Conservation (phyloP, 306 rosid species). For the cucumber (Cucumis sativus) region DNA sequence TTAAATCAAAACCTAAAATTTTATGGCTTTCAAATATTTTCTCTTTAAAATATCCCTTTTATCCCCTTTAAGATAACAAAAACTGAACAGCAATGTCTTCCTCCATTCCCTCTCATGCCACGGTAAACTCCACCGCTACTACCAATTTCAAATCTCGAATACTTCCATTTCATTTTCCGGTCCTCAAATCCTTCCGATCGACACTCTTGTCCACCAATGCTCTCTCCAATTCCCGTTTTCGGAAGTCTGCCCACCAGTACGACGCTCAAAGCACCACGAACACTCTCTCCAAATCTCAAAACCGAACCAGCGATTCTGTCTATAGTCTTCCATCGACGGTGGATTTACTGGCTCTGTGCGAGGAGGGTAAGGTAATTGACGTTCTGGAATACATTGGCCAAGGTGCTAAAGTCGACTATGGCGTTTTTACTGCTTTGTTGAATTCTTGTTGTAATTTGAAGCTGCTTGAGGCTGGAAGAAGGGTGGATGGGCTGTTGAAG, state of each 20-base stretch:
- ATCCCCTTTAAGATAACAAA: background rate
- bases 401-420: slow-evolving; percentile 52
- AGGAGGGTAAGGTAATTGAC: slow-evolving; percentile 47
- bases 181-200: slow-evolving; percentile 1
- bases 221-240: slow-evolving; percentile 15
- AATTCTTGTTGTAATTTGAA: slow-evolving; percentile 33
- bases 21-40: too few species aligned
- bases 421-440: slow-evolving; percentile 36
- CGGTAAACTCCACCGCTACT: slow-evolving; percentile 16
- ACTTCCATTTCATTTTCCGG: slow-evolving; percentile 1
- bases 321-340: slow-evolving; percentile 10
- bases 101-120: slow-evolving; percentile 17
- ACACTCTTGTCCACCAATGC: slow-evolving; percentile 20
- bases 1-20: too few species aligned
- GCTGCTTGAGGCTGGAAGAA: slow-evolving; percentile 35
- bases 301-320: slow-evolving; percentile 21
- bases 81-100: slow-evolving; percentile 30
- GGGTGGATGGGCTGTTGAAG: slow-evolving; percentile 38
- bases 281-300: slow-evolving; percentile 12
- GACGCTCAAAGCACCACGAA: background rate
- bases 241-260: slow-evolving; percentile 23
- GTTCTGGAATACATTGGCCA: slow-evolving; percentile 45
- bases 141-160: slow-evolving; percentile 17
- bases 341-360: slow-evolving; percentile 39
- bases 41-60: too few species aligned